These are phyloP conservation scores for Psilocybe cyanescens DNA, from an alignment of 768 basidiomycete species.

Conservation along the genomic window DNA sequence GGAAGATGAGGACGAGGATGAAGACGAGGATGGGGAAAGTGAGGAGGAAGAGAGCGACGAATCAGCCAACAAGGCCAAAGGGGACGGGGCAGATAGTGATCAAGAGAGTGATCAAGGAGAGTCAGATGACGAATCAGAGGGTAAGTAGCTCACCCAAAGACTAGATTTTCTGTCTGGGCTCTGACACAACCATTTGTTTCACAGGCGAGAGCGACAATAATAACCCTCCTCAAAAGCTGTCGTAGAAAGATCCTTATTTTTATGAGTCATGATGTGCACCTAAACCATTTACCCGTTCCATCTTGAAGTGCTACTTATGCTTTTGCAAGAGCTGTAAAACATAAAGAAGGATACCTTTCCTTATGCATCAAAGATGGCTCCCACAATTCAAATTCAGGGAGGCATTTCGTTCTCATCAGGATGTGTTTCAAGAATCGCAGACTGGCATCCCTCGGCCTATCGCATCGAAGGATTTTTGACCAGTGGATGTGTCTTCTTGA, in stretches of 20 bases:
- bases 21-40: constrained; percentile 15
- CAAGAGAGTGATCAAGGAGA: neutral
- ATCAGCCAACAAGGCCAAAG: neutral
- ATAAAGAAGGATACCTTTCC: neutral
- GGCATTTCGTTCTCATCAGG: neutral
- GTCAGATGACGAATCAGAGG: constrained; percentile 6
- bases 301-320: neutral
- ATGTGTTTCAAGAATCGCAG: neutral
- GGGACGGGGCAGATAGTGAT: neutral
- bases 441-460: neutral
- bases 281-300: neutral
- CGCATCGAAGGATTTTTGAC: neutral
- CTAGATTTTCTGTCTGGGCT: neutral
- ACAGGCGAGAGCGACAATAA: neutral
- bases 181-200: neutral
- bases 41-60: constrained; percentile 1
- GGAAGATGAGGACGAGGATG: constrained; percentile 21
- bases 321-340: neutral
- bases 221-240: neutral
- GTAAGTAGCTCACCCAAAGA: neutral
- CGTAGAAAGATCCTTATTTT: neutral
- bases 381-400: neutral
- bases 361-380: neutral
- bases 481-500: neutral
- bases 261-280: neutral